Base-by-base conservation (phyloP, 306 rosid genomes). In the Pterocarpus macrocarpus region DNA sequence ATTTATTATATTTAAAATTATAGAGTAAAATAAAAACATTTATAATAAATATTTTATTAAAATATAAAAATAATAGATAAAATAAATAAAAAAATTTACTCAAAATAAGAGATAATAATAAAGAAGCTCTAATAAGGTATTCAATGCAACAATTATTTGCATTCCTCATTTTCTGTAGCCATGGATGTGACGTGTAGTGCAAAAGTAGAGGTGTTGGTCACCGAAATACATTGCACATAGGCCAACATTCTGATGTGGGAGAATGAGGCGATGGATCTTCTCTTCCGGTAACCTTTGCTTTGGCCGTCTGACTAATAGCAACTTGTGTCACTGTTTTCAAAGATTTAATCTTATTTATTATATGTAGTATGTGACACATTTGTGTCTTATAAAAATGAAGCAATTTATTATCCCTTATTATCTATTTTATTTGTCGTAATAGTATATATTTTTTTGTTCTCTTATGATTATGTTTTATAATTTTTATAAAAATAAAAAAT, bases 211-310 rank as follows among this genome's bases (percentile, higher is more conserved):
- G 73, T 47, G 10, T 55, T 8, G 38, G 17, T 16, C 13, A 16
- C 32, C 7, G 47, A 55, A 68, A 79, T 86, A 47, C 86, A 86
- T 86, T 68, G 86, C 35, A 82, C 72, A 55, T 64, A 2, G 72
- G 16, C 71, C 39, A 56, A 57, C 59, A 35, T 69, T 69, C 76
- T 22, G 49, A 86, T 28, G 2, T 7, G 5, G 7, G 8, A 58
- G 69, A 17, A 33, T 5, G 5, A 69, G 45, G 45, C n/a, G 6
- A 73, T 74, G 84, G 1, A 82, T 78, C 58, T 33, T 73, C 67
- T 43, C 16, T 30, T 64, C 38, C 72, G 45, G 2, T 50, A 13
- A 2, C 8, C 49, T 6, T 30, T 16, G 33, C 14, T 5, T n/a
- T 30, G 7, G 33, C 33, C 12, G 30, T 22, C 59, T 58, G 43